phyloP scores from a whole-genome alignment of 164 flowering plant genomes.

The Vitis labrusca region DNA sequence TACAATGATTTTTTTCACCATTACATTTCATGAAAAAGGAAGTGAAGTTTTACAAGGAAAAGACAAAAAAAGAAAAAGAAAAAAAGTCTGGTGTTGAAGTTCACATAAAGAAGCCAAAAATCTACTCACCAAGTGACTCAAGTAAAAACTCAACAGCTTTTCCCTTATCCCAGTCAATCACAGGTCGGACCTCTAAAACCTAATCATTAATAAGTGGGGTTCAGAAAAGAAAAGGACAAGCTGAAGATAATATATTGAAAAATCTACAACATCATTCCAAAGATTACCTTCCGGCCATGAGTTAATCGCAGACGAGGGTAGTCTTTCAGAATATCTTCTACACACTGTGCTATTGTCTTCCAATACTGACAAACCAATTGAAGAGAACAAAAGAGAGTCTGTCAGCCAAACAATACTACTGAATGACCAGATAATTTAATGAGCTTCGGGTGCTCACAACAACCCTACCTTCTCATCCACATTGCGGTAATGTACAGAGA shows the following conservation, averaged over 20 bases:
- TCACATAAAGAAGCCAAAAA: neutral
- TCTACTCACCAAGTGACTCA: slow-evolving; percentile 59
- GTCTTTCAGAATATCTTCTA: slow-evolving; percentile 36
- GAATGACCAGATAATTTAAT: neutral
- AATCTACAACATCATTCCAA: neutral
- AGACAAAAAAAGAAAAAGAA: slow-evolving; percentile 1
- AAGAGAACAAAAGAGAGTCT: neutral
- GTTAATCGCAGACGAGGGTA: slow-evolving; percentile 59
- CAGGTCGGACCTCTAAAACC: slow-evolving; percentile 77
- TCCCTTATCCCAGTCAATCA: slow-evolving; percentile 72
- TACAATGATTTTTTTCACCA: slow-evolving; percentile 13
- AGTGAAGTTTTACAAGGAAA: neutral
- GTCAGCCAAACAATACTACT: neutral
- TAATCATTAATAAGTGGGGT: slow-evolving; percentile 8
- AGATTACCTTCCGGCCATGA: slow-evolving; percentile 65
- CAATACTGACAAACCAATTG: slow-evolving; percentile 39
- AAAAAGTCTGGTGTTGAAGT: neutral
- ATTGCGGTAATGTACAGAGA: slow-evolving; percentile 75
- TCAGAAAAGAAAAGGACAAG: neutral
- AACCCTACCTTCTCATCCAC: slow-evolving; percentile 58
- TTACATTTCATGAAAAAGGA: neutral
- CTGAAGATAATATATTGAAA: neutral
- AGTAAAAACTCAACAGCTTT: slow-evolving; percentile 66
- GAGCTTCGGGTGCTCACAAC: neutral
- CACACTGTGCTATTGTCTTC: slow-evolving; percentile 39